phyloP scores from a whole-genome alignment of 2,329 filamentous ascomycete species.

The Colletotrichum sp. region DNA sequence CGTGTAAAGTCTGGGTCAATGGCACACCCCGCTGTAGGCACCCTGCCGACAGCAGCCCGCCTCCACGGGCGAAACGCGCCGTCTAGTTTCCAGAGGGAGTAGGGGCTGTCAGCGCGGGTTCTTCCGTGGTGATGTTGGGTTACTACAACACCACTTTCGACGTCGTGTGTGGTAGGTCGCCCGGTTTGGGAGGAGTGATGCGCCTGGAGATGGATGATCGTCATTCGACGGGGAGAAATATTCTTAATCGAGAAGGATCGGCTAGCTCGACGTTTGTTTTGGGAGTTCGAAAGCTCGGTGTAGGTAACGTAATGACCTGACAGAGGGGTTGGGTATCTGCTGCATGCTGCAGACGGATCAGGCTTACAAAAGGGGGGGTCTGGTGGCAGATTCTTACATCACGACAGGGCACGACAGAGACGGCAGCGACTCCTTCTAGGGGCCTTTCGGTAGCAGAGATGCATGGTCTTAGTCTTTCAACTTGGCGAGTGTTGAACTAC shows the following conservation, averaged over 20 bases:
- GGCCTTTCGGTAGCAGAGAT: not conserved
- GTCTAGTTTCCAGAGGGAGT: not conserved
- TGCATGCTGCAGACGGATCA: not conserved
- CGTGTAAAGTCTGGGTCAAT: not conserved
- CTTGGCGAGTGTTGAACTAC: not conserved
- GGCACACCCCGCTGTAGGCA: not conserved
- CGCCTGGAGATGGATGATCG: not conserved
- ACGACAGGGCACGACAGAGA: not conserved
- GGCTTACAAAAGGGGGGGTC: not conserved
- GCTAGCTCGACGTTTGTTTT: not conserved
- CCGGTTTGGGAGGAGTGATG: not conserved
- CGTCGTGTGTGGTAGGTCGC: not conserved
- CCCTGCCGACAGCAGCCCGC: not conserved
- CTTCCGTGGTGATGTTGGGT: not conserved
- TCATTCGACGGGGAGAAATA: accelerated
- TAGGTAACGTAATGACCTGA: not conserved
- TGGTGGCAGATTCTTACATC: not conserved
- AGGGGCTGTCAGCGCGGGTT: not conserved
- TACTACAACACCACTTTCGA: not conserved
- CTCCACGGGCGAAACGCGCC: not conserved
- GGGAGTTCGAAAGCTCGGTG: not conserved
- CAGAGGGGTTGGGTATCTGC: not conserved
- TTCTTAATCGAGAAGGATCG: not conserved
- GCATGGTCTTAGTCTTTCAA: not conserved
- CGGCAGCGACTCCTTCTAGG: not conserved